phyloP scores from a whole-genome alignment of 768 basidiomycete genomes.

The Dioszegia aurantiaca region DNA sequence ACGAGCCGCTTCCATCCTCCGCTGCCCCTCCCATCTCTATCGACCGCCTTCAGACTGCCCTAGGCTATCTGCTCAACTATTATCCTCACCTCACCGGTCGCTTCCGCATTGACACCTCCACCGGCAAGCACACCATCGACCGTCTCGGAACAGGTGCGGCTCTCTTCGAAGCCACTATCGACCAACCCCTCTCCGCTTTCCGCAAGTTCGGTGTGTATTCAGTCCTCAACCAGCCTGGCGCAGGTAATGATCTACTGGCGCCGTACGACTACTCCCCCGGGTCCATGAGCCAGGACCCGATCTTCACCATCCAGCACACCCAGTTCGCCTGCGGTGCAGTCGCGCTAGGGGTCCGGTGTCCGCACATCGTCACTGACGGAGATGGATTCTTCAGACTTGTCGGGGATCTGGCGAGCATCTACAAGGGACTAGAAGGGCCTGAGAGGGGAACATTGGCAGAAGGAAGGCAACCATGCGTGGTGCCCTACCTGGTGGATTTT shows the following conservation, averaged over 20 bases:
- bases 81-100: constrained; percentile 37
- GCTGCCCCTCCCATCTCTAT: background rate
- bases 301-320: constrained; percentile 29
- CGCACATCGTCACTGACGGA: constrained; percentile 30
- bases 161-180: constrained; percentile 1
- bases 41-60: constrained; percentile 3
- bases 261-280: constrained; percentile 18
- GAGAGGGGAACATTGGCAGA: background rate
- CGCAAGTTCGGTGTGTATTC: background rate
- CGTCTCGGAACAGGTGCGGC: constrained; percentile 1
- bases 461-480: background rate
- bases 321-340: constrained; percentile 27
- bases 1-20: background rate
- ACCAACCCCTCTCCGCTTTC: background rate
- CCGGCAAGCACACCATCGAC: constrained; percentile 1
- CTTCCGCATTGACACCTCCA: constrained; percentile 2
- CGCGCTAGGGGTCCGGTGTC: constrained; percentile 28
- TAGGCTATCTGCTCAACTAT: constrained; percentile 19
- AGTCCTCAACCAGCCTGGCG: constrained; percentile 16
- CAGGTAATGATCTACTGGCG: constrained; percentile 26
- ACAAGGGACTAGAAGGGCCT: constrained; percentile 6
- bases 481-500: background rate
- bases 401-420: constrained; percentile 29
- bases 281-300: constrained; percentile 14
- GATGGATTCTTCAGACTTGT: constrained; percentile 32